These are phyloP conservation scores for Anastatica hierochuntica DNA, from an alignment of 345 rosid genomes.

Conservation along the genomic window DNA sequence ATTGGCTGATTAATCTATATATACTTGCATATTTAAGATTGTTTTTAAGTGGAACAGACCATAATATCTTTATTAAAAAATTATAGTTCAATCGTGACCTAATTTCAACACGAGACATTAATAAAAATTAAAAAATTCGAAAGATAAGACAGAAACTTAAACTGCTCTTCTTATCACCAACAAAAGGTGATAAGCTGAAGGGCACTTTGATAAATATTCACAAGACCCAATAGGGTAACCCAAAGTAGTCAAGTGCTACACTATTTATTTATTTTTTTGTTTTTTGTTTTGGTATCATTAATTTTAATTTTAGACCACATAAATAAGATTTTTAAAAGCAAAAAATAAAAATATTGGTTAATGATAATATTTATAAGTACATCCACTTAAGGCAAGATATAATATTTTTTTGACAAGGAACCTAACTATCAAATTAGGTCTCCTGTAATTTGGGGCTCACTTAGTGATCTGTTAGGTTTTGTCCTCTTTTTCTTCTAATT, in stretches of 20 bases:
- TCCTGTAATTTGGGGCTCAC: constrained; percentile 16
- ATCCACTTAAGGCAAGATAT: constrained; percentile 22
- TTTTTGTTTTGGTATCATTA: not conserved
- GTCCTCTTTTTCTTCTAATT: constrained; percentile 13
- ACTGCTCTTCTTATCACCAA: constrained; percentile 21
- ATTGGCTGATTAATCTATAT: no score
- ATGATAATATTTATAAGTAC: constrained; percentile 20
- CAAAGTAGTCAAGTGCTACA: not conserved
- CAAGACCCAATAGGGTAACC: constrained; percentile 14
- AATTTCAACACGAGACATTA: constrained; percentile 15
- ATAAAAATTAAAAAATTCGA: constrained; percentile 8
- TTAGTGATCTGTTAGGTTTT: constrained; percentile 33
- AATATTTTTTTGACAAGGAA: constrained; percentile 15
- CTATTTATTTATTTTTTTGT: not conserved
- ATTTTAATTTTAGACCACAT: constrained; percentile 10
- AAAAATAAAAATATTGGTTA: not conserved
- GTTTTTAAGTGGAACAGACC: no score
- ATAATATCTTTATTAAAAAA: no score
- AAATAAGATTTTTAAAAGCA: no score
- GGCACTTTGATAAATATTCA: no score
- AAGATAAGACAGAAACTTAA: constrained; percentile 16
- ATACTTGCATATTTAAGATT: no score
- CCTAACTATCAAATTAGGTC: constrained; percentile 22
- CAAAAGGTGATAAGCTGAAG: constrained; percentile 22
- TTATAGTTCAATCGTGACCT: no score